These are phyloP conservation scores for Backusella tuberculispora DNA, from an alignment of 192 early-diverging fungal genomes.

Conservation along the genomic window DNA sequence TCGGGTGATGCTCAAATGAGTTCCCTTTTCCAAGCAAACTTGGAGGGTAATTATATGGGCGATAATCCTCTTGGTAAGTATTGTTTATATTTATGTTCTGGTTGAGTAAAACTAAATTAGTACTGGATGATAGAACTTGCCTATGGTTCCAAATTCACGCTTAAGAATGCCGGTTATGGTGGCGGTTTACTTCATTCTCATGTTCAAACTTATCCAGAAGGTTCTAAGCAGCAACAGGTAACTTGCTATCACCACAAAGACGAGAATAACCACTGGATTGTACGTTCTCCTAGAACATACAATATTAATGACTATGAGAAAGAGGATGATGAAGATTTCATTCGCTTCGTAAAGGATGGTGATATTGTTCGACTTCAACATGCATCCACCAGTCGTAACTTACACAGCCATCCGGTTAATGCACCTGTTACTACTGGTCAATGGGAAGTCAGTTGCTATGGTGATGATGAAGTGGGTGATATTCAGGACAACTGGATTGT, in stretches of 20 bases:
- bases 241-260: constrained; percentile 96
- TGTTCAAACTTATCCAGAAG: constrained; percentile 78
- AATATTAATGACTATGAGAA: constrained; percentile 41
- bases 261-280: constrained; percentile 90
- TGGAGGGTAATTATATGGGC: constrained; percentile 80
- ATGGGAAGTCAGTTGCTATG: constrained; percentile 92
- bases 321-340: constrained; percentile 37
- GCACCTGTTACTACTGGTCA: constrained; percentile 76
- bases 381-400: constrained; percentile 66
- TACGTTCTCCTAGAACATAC: constrained; percentile 35
- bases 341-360: constrained; percentile 67
- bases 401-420: constrained; percentile 84
- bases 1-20: constrained; percentile 97
- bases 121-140: constrained; percentile 66
- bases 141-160: constrained; percentile 84
- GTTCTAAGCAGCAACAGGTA: constrained; percentile 96
- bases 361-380: constrained; percentile 87
- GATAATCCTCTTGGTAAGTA: constrained; percentile 78
- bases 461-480: constrained; percentile 74
- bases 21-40: constrained; percentile 91
- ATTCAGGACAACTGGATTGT: constrained; percentile 90
- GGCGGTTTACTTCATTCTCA: constrained; percentile 97
- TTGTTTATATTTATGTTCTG: background rate
- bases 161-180: constrained; percentile 82
- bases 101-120: background rate